Evolutionary conservation across 202 grass and related monocot genomes (phyloP).

Genomic region (Sporobolus alterniflorus): DNA sequence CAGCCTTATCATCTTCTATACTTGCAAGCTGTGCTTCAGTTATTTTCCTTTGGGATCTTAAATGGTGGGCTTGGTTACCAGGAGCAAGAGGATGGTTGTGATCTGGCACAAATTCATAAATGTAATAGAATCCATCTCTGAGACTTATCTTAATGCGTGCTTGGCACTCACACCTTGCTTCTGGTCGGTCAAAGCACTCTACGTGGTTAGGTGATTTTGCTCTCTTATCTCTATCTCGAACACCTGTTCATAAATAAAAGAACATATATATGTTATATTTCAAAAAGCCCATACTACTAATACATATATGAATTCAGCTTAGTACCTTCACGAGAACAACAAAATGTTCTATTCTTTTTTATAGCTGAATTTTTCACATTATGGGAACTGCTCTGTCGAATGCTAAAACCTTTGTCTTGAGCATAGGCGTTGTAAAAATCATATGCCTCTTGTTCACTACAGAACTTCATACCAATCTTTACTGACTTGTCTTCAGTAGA

Average conservation of each 20-base stretch:
- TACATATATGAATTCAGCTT: background rate
- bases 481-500: background rate
- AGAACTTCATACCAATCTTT: constrained; percentile 5
- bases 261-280: background rate
- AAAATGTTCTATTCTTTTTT: background rate
- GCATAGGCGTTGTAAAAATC: constrained; percentile 13
- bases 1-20: too few relatives aligned
- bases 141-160: too few relatives aligned
- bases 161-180: too few relatives aligned
- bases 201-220: background rate
- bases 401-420: background rate
- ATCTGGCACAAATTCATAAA: too few relatives aligned
- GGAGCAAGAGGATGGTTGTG: too few relatives aligned
- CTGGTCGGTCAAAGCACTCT: background rate
- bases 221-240: background rate
- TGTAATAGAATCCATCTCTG: too few relatives aligned
- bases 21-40: too few relatives aligned
- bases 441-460: background rate
- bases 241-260: background rate
- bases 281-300: background rate
- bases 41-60: too few relatives aligned
- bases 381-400: background rate
- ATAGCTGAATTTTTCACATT: background rate
- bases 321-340: background rate
- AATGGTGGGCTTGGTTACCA: too few relatives aligned